phyloP scores from a whole-genome alignment of 208 protist species.

The Herpetomonas samuelpessoai region DNA sequence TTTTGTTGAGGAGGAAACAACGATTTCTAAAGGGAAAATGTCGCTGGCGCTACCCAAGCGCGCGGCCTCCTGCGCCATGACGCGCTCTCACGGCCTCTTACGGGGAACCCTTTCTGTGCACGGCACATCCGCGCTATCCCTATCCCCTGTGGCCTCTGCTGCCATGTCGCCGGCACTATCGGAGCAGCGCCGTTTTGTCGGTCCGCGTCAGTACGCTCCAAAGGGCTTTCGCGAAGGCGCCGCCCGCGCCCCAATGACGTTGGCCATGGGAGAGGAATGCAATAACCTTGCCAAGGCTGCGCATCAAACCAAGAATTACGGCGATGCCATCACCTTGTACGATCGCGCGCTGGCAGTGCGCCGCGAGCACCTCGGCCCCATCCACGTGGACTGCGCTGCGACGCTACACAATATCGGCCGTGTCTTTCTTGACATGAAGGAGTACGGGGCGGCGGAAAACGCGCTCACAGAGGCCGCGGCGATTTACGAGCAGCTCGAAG shows the following conservation, averaged over 20 bases:
- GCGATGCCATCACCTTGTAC: constrained; percentile 85
- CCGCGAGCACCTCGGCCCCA: constrained; percentile 80
- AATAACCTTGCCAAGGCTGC: constrained; percentile 76
- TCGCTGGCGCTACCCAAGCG: too few relatives aligned
- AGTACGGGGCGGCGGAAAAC: constrained; percentile 86
- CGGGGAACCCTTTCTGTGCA: too few relatives aligned
- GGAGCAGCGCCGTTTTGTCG: constrained; percentile 56
- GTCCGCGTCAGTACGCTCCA: constrained; percentile 79
- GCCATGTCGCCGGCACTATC: constrained; percentile 12
- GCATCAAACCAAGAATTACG: constrained; percentile 87
- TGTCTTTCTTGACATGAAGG: constrained; percentile 89
- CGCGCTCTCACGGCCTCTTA: too few relatives aligned
- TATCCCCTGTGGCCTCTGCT: too few relatives aligned
- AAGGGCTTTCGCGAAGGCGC: constrained; percentile 84
- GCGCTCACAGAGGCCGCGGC: constrained; percentile 85
- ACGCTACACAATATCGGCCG: constrained; percentile 87
- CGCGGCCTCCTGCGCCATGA: too few relatives aligned
- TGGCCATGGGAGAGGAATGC: constrained; percentile 87
- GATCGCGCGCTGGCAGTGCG: constrained; percentile 80
- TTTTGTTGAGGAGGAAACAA: too few relatives aligned
- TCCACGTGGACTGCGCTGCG: constrained; percentile 78
- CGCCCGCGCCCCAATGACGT: constrained; percentile 77
- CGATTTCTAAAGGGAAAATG: too few relatives aligned
- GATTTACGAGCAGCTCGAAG: constrained; percentile 86
- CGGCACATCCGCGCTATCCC: too few relatives aligned